A percentile compares a stretch with the other conserved stretches of the same genome.
These are phyloP conservation scores for Mortierella sp. DNA, from an alignment of 371 early-diverging fungal genomes.

Conservation along the genomic window DNA sequence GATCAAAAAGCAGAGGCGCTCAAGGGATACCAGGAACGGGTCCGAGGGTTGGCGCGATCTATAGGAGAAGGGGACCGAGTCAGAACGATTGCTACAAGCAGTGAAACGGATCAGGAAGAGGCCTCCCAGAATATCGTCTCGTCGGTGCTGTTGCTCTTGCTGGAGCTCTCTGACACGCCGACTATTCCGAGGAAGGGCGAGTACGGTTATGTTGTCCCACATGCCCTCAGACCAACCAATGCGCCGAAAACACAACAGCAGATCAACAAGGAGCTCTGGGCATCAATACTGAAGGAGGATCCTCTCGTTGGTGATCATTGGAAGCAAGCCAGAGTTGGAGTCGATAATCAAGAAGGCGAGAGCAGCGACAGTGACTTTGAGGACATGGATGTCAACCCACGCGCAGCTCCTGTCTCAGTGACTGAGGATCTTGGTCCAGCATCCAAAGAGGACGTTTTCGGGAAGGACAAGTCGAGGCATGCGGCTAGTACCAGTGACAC, in stretches of 20 bases:
- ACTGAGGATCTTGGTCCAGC: not conserved
- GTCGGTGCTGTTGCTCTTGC: slow-evolving; percentile 31
- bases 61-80: slow-evolving; percentile 27
- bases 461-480: not conserved
- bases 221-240: slow-evolving; percentile 11
- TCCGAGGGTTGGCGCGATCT: slow-evolving; percentile 21
- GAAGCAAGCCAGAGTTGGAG: not conserved
- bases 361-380: slow-evolving; percentile 51
- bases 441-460: not conserved
- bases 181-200: slow-evolving; percentile 22
- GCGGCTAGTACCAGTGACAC: not conserved
- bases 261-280: slow-evolving; percentile 29
- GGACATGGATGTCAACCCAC: slow-evolving; percentile 36
- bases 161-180: slow-evolving; percentile 50
- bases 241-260: slow-evolving; percentile 22
- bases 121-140: slow-evolving; percentile 44
- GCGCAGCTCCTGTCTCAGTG: not conserved
- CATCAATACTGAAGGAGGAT: slow-evolving; percentile 38
- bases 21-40: slow-evolving; percentile 13
- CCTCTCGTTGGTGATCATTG: slow-evolving; percentile 47
- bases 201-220: slow-evolving; percentile 19
- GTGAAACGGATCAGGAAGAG: slow-evolving; percentile 33
- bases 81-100: slow-evolving; percentile 16
- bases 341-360: slow-evolving; percentile 19
- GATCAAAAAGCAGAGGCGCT: slow-evolving; percentile 33